These are phyloP conservation scores for Fusarium protoensiforme DNA, from an alignment of 2,329 filamentous ascomycete species.

Conservation along the genomic window DNA sequence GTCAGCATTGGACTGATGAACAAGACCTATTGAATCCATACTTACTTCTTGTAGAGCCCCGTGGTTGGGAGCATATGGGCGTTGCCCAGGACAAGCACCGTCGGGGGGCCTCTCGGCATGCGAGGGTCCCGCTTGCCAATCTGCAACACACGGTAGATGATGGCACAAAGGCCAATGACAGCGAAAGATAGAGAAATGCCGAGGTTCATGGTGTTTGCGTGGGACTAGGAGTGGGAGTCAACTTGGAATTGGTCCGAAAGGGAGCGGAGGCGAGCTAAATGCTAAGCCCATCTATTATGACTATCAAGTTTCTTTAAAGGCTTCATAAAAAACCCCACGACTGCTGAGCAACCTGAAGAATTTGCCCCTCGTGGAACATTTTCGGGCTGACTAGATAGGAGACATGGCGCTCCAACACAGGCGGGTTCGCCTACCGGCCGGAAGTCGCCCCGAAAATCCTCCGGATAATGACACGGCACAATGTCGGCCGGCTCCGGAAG, in stretches of 20 bases:
- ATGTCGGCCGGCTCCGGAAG: not conserved
- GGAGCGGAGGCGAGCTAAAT: not conserved
- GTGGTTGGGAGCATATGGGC: not conserved
- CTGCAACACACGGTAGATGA: not conserved
- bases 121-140: not conserved
- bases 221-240: not conserved
- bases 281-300: not conserved
- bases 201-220: not conserved
- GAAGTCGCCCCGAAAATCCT: not conserved
- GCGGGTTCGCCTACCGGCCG: not conserved
- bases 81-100: not conserved
- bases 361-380: not conserved
- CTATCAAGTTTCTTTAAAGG: not conserved
- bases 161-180: not conserved
- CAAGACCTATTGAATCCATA: fast-evolving
- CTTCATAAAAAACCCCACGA: not conserved
- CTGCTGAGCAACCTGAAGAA: not conserved
- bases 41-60: not conserved
- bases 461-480: not conserved
- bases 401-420: not conserved
- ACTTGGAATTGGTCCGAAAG: not conserved
- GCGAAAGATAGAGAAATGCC: not conserved
- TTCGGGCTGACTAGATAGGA: not conserved
- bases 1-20: not conserved
- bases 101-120: not conserved